Evolutionary conservation across 345 rosid species (phyloP), one percentile per base, ranked within the genome.

Genomic region (Eucalyptus regnans): DNA sequence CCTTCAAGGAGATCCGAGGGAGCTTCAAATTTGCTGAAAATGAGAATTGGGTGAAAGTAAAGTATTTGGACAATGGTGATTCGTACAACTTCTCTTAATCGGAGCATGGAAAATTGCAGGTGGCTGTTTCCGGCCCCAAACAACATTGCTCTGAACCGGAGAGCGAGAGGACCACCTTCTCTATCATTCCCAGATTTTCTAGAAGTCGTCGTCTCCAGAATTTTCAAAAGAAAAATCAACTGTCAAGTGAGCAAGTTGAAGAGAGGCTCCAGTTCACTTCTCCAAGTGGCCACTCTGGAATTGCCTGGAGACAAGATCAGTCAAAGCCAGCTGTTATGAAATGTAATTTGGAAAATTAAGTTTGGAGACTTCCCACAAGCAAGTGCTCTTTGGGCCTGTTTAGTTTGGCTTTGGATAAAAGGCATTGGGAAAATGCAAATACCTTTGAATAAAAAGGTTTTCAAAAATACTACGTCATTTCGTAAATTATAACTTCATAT

Each of bases 391-490:
- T 52, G 58, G 2, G 10, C 25, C 48, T 4, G 58, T 20, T 52
- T 52, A 52, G 23, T 52, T 52, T 0, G 1, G 58, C 2, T 18
- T 7, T 52, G 25, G 25, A 5, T 52, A 3, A 52, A 52, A 52
- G 10, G 25, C 0, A 52, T 52, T 18, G 25, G 1, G 0, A 3
- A 52, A 52, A 1, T 52, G 1, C 2, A 52, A 52, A 52, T 52
- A 20, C 10, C 2, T 52, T 52, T 52, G 4, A 4, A 3, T 48
- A 48, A 48, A 48, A 3, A 1, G 12, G 13, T 2, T 52, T 20
- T 52, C 1, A 1, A 0, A 52, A 52, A 52, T 1, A 4, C 4
- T 52, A 20, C 18, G 20, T 4, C 2, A 52, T 52, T 7, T 52
- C 2, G 1, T 52, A 20, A 52, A 52, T 52, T 52, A 52, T 52